These are phyloP conservation scores for Avena atlantica DNA, from an alignment of 176 grass and related monocot species.

Conservation along the genomic window DNA sequence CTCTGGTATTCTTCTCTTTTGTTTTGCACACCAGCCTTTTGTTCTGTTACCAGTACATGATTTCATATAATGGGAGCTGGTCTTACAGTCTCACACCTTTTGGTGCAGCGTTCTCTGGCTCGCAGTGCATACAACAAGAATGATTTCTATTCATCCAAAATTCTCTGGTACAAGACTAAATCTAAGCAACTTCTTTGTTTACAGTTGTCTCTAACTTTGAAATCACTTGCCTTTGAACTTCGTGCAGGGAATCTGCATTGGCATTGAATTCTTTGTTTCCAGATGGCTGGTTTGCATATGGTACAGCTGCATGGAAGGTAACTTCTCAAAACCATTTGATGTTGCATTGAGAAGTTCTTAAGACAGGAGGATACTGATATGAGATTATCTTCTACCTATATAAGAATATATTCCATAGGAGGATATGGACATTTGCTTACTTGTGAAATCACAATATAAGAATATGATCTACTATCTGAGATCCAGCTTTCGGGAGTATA, in stretches of 20 bases:
- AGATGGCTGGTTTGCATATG: constrained; percentile 98
- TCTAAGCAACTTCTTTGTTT: constrained; percentile 40
- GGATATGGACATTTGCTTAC: neutral
- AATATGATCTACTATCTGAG: constrained; percentile 3
- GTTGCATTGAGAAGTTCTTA: constrained; percentile 18
- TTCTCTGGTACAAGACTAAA: constrained; percentile 66
- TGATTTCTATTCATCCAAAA: constrained; percentile 80
- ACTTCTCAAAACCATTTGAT: constrained; percentile 30
- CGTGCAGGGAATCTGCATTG: constrained; percentile 87
- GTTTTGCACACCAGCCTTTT: constrained; percentile 27
- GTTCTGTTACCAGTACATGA: neutral
- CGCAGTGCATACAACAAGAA: constrained; percentile 88
- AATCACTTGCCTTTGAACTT: constrained; percentile 32
- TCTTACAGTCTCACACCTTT: constrained; percentile 30
- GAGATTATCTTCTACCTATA: neutral
- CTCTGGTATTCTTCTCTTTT: constrained; percentile 63
- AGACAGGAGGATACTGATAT: neutral
- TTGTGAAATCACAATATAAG: neutral
- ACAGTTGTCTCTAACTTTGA: neutral
- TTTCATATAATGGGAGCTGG: constrained; percentile 3
- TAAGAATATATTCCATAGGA: neutral
- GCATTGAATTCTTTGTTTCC: constrained; percentile 88
- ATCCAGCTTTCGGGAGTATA: neutral
- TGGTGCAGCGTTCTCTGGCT: constrained; percentile 76
- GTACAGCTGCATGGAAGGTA: constrained; percentile 92